These are phyloP conservation scores for Citrus inodora DNA, from an alignment of 345 rosid species.

Conservation along the genomic window DNA sequence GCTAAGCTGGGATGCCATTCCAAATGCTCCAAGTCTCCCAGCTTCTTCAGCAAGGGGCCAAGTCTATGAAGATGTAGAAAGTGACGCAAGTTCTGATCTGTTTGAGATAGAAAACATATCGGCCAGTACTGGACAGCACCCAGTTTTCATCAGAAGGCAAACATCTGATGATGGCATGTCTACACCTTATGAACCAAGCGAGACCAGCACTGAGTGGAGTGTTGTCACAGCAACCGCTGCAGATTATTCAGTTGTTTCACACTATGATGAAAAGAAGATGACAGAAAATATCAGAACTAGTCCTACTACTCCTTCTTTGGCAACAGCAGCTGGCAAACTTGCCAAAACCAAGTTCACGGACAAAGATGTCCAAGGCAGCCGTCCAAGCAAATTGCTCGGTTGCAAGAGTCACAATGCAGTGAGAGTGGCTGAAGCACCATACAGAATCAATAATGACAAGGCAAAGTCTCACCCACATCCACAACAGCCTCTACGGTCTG, in stretches of 20 bases:
- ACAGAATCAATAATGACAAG: slow-evolving; percentile 25
- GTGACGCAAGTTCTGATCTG: slow-evolving; percentile 68
- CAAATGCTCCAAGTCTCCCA: slow-evolving; percentile 29
- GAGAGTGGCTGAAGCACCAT: slow-evolving; percentile 41
- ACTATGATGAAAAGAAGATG: slow-evolving; percentile 29
- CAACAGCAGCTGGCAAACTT: neutral
- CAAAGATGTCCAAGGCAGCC: slow-evolving; percentile 21
- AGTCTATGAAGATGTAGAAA: slow-evolving; percentile 40
- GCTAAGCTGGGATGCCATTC: slow-evolving; percentile 76
- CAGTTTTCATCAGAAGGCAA: slow-evolving; percentile 26
- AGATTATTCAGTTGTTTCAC: slow-evolving; percentile 37
- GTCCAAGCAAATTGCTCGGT: slow-evolving; percentile 31
- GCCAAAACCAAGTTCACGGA: slow-evolving; percentile 6
- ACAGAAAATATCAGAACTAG: neutral
- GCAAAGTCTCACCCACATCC: slow-evolving; percentile 17
- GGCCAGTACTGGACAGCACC: slow-evolving; percentile 23
- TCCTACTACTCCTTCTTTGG: neutral
- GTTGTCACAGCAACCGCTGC: slow-evolving; percentile 60
- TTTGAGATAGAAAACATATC: slow-evolving; percentile 65
- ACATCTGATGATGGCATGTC: slow-evolving; percentile 36
- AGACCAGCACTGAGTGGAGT: slow-evolving; percentile 63
- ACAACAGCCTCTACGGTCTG: slow-evolving; percentile 21
- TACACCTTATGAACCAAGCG: slow-evolving; percentile 44
- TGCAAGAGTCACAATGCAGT: slow-evolving; percentile 51
- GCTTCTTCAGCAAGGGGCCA: slow-evolving; percentile 15